Base-by-base conservation (phyloP, 2,329 filamentous ascomycete genomes). In the Aspergillus brasiliensis region DNA sequence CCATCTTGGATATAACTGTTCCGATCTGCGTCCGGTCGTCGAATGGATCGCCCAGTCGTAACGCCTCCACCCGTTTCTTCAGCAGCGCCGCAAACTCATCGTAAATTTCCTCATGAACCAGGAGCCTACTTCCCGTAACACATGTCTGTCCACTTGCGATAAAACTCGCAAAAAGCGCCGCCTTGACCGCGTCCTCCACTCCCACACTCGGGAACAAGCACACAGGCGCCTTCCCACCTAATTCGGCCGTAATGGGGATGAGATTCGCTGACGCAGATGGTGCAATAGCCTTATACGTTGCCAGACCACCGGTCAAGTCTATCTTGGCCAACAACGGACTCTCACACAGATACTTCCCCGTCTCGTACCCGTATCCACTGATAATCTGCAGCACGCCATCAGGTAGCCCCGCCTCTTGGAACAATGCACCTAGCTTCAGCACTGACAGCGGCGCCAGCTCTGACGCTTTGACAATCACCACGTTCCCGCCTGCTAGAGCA, bases 11-110 rank as follows among this genome's bases (percentile, higher is more conserved):
- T 34, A 90, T 83, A 2, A 90, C 74, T 0, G 86, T 84, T 0
- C 88, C 88, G 82, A 90, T 90, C 73, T 84, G 84, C 0, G 84
- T 87, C 1, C 79, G 79, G 0, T 77, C 74, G 57, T 88, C 85
- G 3, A 73, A 77, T 0, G 86, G 86, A 4, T 82, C 80, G 1
- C 86, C 87, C 71, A 88, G 86, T 4, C 83, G 80, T 3, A 76
- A 70, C 0, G 77, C 68, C 28, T 86, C 84, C 5, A 80, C 83
- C n/a, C 84, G 78, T 57, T 77, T 80, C 15, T 60, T 63, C 51
- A 79, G 73, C 19, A 80, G 64, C 23, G 76, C 77, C 5, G 72
- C 62, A 7, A 83, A 68, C 0, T 77, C 69, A 3, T 77, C 69
- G 21, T 80, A 70, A 8, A 84, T 78, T 3, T 69, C 75, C 17